Conservation (phyloP, 768 basidiomycete genomes). For the Trametes punicea region DNA sequence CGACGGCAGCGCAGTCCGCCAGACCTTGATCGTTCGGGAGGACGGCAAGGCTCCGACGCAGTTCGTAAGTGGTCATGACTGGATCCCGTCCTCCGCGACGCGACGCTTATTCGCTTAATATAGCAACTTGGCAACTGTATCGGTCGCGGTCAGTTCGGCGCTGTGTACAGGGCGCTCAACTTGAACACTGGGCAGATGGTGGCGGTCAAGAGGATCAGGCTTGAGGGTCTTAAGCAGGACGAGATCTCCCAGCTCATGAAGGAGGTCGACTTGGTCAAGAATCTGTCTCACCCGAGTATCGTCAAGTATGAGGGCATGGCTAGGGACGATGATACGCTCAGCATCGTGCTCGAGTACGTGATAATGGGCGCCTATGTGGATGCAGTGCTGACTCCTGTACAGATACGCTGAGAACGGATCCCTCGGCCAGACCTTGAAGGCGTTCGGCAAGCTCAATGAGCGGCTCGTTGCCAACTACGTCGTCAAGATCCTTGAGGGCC, state of each 20-base stretch:
- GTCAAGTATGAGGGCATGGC: slow-evolving; percentile 98
- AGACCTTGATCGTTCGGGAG: slow-evolving; percentile 74
- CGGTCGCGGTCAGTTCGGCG: slow-evolving; percentile 94
- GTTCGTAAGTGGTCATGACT: slow-evolving; percentile 87
- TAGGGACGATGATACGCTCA: slow-evolving; percentile 82
- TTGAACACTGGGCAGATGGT: slow-evolving; percentile 94
- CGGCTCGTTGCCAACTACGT: slow-evolving; percentile 89
- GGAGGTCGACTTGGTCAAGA: slow-evolving; percentile 91
- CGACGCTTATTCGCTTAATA: too few relatives aligned
- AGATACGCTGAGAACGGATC: slow-evolving; percentile 98
- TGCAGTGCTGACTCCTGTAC: slow-evolving; percentile 22
- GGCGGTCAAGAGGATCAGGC: slow-evolving; percentile 94
- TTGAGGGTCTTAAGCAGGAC: slow-evolving; percentile 87
- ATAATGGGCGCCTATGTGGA: slow-evolving; percentile 11
- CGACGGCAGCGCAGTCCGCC: slow-evolving; percentile 62
- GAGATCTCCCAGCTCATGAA: slow-evolving; percentile 90
- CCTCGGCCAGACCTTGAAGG: slow-evolving; percentile 86
- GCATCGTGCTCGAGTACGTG: slow-evolving; percentile 90
- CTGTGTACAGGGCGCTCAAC: slow-evolving; percentile 93
- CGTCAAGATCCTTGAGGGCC: slow-evolving; percentile 93
- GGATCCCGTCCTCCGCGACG: too few relatives aligned
- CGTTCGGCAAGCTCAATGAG: slow-evolving; percentile 93
- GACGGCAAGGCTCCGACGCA: slow-evolving; percentile 76
- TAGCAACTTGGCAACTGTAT: slow-evolving; percentile 99
- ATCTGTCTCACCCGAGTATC: slow-evolving; percentile 89